Percentiles rank a stretch among this genome's conserved stretches.
phyloP scores from a whole-genome alignment of 108 stramenopile genomes.

The Craspedostauros australis region DNA sequence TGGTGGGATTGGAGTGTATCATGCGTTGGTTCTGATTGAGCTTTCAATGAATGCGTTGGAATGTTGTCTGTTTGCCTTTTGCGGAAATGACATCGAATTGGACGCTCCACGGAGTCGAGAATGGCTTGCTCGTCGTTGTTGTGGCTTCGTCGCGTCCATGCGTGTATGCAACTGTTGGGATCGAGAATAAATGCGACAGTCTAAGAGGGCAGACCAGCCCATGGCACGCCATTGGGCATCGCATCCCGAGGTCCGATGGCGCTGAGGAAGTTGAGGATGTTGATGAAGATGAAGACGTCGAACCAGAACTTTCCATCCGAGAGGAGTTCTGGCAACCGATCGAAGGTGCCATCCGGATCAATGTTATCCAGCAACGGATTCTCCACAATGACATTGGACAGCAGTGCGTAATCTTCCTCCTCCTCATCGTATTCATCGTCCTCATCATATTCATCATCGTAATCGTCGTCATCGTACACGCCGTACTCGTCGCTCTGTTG shows the following conservation, averaged over 20 bases:
- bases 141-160: no score
- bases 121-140: no score
- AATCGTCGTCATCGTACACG: constrained; percentile 17
- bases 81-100: no score
- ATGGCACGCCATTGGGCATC: no score
- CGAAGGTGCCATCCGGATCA: constrained; percentile 57
- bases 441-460: constrained; percentile 32
- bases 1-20: no score
- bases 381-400: constrained; percentile 37
- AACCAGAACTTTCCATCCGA: constrained; percentile 49
- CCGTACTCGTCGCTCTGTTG: constrained; percentile 25
- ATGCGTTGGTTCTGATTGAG: no score
- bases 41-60: no score
- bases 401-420: constrained; percentile 29
- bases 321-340: constrained; percentile 46
- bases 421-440: constrained; percentile 29
- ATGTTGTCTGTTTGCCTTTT: no score
- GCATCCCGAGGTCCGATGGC: constrained; percentile 25
- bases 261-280: constrained; percentile 36
- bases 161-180: no score
- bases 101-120: no score
- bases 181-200: no score
- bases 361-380: constrained; percentile 52
- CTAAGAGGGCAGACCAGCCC: no score
- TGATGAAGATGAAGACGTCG: constrained; percentile 38